Conservation (phyloP, 305 asterid species). For the Nicotiana rustica region DNA sequence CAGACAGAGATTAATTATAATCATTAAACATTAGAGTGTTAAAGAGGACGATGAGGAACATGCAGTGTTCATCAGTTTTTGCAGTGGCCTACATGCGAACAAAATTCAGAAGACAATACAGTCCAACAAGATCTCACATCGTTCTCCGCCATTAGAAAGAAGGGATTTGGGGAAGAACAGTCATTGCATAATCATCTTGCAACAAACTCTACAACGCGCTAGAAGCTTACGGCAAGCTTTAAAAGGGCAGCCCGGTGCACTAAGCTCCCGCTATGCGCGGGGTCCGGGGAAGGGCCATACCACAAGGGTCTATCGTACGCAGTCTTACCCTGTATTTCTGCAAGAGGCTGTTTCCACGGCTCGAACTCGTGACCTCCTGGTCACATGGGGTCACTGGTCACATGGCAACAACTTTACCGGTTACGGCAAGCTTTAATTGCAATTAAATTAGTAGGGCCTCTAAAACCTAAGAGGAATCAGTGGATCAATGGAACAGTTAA, state of each 20-base stretch:
- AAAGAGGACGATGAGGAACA: background rate
- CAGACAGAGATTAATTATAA: background rate
- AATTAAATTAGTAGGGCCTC: background rate
- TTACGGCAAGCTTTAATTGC: background rate
- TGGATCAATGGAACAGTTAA: conserved; percentile 21
- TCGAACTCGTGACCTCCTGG: too few species aligned
- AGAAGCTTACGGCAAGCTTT: background rate
- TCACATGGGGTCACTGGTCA: too few species aligned
- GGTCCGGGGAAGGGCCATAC: too few species aligned
- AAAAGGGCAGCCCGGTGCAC: too few species aligned
- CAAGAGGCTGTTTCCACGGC: too few species aligned
- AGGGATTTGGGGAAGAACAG: background rate
- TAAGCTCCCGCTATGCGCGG: too few species aligned
- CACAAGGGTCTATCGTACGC: too few species aligned
- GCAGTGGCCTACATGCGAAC: background rate
- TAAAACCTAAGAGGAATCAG: conserved; percentile 2
- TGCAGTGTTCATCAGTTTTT: background rate
- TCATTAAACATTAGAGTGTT: background rate
- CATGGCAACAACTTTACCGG: too few species aligned
- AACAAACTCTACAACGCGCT: background rate
- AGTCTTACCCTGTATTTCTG: too few species aligned
- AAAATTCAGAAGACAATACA: conserved; percentile 8
- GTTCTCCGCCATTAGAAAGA: background rate
- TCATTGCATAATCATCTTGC: conserved; percentile 14
- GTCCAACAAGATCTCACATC: background rate